These are phyloP conservation scores for Coleophoma eucalyptorum DNA, from an alignment of 2,329 filamentous ascomycete genomes.

Conservation along the genomic window DNA sequence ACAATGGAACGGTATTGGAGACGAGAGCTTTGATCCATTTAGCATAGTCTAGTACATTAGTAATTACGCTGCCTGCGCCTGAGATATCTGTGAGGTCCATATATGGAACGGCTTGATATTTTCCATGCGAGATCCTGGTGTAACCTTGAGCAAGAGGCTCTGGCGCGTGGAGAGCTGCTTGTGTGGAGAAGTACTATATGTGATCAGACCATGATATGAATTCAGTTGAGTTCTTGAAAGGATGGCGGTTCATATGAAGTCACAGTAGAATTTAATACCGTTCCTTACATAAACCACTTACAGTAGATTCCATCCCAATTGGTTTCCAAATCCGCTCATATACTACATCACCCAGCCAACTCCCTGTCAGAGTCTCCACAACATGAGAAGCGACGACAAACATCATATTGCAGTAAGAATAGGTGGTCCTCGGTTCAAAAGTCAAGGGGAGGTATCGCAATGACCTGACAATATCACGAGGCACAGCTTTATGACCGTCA, in stretches of 20 bases:
- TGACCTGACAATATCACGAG: slow-evolving; percentile 31
- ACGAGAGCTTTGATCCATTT: slow-evolving; percentile 48
- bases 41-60: slow-evolving; percentile 44
- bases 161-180: slow-evolving; percentile 13
- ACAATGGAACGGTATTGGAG: slow-evolving; percentile 30
- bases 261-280: too few species aligned
- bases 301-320: slow-evolving; percentile 41
- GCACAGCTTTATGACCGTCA: slow-evolving; percentile 24
- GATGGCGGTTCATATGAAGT: too few species aligned
- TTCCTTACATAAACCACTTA: slow-evolving; percentile 5
- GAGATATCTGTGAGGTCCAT: slow-evolving; percentile 27
- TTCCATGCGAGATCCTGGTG: slow-evolving; percentile 25
- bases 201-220: too few species aligned
- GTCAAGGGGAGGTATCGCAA: slow-evolving; percentile 41
- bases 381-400: slow-evolving; percentile 41
- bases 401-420: slow-evolving; percentile 48
- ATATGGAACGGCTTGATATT: slow-evolving; percentile 22
- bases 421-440: slow-evolving; percentile 38
- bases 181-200: slow-evolving; percentile 17
- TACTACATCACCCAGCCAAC: slow-evolving; percentile 36
- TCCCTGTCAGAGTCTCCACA: slow-evolving; percentile 37
- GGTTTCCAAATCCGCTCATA: slow-evolving; percentile 38
- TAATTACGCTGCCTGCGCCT: slow-evolving; percentile 42
- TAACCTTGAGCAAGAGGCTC: slow-evolving; percentile 38
- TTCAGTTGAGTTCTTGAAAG: too few species aligned